Evolutionary conservation across 805 yeast species (phyloP).

Genomic region (Sugiyamaella floridensis): DNA sequence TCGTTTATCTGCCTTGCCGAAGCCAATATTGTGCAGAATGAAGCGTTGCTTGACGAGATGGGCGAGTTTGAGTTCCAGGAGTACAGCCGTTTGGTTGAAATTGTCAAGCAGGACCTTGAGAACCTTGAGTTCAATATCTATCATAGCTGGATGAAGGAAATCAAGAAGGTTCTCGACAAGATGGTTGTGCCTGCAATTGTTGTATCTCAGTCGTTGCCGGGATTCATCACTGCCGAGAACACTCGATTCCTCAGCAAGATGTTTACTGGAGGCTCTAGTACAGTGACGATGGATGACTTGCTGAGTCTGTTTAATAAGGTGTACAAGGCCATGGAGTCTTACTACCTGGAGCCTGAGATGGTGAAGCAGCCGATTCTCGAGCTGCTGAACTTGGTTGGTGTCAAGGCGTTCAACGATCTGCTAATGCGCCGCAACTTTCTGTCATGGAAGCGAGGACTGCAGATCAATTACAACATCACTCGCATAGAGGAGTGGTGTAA

Average conservation of each 20-base stretch:
- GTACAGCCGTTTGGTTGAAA: constrained; percentile 79
- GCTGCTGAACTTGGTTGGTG: constrained; percentile 78
- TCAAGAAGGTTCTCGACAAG: constrained; percentile 84
- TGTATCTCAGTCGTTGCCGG: constrained; percentile 90
- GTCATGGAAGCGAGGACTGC: constrained; percentile 97
- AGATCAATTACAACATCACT: constrained; percentile 92
- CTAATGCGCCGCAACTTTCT: constrained; percentile 90
- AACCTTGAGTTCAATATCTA: constrained; percentile 88
- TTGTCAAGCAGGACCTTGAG: constrained; percentile 90
- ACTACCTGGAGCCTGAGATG: constrained; percentile 78
- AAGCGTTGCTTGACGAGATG: constrained; percentile 72
- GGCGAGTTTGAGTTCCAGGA: constrained; percentile 85
- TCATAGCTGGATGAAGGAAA: constrained; percentile 94
- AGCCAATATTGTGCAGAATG: constrained; percentile 80
- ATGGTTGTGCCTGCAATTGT: constrained; percentile 94
- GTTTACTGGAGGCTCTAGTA: constrained; percentile 55
- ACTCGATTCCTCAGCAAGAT: constrained; percentile 78
- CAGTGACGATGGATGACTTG: constrained; percentile 90
- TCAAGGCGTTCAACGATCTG: constrained; percentile 89
- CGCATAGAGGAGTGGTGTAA: constrained; percentile 98
- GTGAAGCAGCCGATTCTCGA: constrained; percentile 79
- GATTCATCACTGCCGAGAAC: constrained; percentile 82
- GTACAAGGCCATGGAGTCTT: constrained; percentile 88
- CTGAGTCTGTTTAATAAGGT: constrained; percentile 82
- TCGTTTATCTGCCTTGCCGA: constrained; percentile 94